Conservation (phyloP, 169 alveolate genomes). For the Hepatocystis sp. region DNA sequence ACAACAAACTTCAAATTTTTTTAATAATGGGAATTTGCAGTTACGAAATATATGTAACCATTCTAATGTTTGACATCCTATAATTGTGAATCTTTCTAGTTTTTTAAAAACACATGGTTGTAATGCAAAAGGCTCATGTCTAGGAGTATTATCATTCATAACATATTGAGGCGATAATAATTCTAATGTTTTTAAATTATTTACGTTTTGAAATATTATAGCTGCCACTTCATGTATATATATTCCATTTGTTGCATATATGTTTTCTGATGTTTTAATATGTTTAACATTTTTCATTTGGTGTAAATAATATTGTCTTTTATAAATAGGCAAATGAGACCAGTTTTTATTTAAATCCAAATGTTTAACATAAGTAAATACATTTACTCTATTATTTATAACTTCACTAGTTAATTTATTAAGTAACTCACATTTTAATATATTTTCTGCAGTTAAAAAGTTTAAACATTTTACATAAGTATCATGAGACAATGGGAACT, state of each 20-base stretch:
- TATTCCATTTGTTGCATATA: conserved; percentile 59
- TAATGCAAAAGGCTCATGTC: conserved; percentile 72
- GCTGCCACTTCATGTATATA: conserved; percentile 76
- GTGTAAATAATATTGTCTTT: conserved; percentile 69
- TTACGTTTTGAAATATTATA: conserved; percentile 62
- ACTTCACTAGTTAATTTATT: conserved; percentile 36
- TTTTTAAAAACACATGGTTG: conserved; percentile 53
- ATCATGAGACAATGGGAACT: conserved; percentile 48
- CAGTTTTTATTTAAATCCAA: conserved; percentile 51
- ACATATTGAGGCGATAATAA: conserved; percentile 68
- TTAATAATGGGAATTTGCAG: conserved; percentile 69
- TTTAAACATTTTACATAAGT: conserved; percentile 48
- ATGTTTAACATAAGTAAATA: conserved; percentile 45
- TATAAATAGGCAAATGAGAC: conserved; percentile 61
- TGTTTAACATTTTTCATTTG: conserved; percentile 69
- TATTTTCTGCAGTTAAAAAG: conserved; percentile 31
- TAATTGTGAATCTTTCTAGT: conserved; percentile 63
- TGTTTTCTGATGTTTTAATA: conserved; percentile 61
- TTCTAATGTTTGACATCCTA: conserved; percentile 73
- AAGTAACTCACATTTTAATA: conserved; percentile 41
- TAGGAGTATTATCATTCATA: conserved; percentile 72
- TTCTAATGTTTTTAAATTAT: conserved; percentile 58
- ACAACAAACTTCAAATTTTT: conserved; percentile 62
- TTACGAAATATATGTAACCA: conserved; percentile 75
- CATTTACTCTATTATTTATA: conserved; percentile 47